Conservation (phyloP, 352 stramenopile genomes). For the Phytophthora macrochlamydospora region DNA sequence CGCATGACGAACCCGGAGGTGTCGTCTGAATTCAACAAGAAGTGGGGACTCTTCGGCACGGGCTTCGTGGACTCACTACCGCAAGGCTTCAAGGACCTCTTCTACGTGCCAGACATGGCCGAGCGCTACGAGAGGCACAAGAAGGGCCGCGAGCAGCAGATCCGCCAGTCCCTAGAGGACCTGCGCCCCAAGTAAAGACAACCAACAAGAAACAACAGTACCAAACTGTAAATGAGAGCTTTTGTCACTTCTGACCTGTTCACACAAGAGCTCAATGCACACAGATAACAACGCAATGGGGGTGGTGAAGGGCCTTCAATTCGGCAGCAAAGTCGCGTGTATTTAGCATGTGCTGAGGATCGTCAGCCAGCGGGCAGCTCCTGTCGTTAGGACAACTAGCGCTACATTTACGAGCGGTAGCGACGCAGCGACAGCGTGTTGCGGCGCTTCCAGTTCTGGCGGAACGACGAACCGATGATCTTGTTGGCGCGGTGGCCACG, state of each 20-base stretch:
- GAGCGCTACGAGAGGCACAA: slow-evolving; percentile 78
- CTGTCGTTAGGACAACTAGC: slow-evolving; percentile 30
- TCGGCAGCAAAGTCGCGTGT: slow-evolving; percentile 52
- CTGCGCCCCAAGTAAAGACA: slow-evolving; percentile 75
- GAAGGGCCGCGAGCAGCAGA: slow-evolving; percentile 70
- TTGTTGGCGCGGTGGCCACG: slow-evolving; percentile 99
- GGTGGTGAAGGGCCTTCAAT: slow-evolving; percentile 14
- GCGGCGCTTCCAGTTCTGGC: slow-evolving; percentile 98
- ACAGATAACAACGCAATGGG: slow-evolving; percentile 10
- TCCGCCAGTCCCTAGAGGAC: slow-evolving; percentile 76
- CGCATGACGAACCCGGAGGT: slow-evolving; percentile 81
- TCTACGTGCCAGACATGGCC: slow-evolving; percentile 65
- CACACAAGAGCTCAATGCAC: background rate
- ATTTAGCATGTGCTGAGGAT: slow-evolving; percentile 35
- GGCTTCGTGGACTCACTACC: slow-evolving; percentile 79
- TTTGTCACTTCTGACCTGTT: background rate
- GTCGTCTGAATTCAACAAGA: slow-evolving; percentile 69
- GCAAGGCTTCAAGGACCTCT: slow-evolving; percentile 63
- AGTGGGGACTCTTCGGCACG: slow-evolving; percentile 87
- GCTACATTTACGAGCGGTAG: slow-evolving; percentile 94
- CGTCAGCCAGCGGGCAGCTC: slow-evolving; percentile 31
- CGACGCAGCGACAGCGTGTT: slow-evolving; percentile 98
- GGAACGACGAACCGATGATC: slow-evolving; percentile 97
- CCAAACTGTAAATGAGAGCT: background rate
- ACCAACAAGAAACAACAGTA: slow-evolving; percentile 1